Conservation (phyloP, 1,139 yeast species). For the Ogataea hybrid region DNA sequence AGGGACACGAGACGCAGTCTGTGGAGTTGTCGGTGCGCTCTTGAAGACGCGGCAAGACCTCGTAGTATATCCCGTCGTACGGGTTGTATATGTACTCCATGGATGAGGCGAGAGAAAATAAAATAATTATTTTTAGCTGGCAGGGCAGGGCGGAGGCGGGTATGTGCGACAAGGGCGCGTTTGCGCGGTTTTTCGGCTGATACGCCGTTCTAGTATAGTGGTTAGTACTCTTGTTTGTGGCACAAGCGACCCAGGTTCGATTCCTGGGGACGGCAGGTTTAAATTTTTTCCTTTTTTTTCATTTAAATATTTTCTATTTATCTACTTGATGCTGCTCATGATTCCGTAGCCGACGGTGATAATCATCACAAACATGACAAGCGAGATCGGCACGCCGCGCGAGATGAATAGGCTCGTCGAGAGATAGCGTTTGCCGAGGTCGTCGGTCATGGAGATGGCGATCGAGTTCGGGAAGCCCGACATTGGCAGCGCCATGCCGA, state of each 20-base stretch:
- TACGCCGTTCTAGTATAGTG: slow-evolving; percentile 26
- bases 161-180: background rate
- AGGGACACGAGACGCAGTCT: slow-evolving; percentile 50
- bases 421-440: slow-evolving; percentile 64
- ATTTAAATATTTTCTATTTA: background rate
- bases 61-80: slow-evolving; percentile 10
- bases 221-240: slow-evolving; percentile 28
- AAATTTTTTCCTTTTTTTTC: slow-evolving; percentile 6
- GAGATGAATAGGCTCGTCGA: slow-evolving; percentile 65
- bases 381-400: slow-evolving; percentile 67
- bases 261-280: slow-evolving; percentile 25
- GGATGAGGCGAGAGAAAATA: slow-evolving; percentile 1
- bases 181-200: background rate
- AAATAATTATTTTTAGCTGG: background rate
- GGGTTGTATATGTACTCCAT: slow-evolving; percentile 3
- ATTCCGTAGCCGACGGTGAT: slow-evolving; percentile 68
- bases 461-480: slow-evolving; percentile 79
- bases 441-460: slow-evolving; percentile 76
- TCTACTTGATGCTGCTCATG: slow-evolving; percentile 44
- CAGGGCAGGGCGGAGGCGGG: background rate
- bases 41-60: slow-evolving; percentile 1
- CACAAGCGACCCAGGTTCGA: slow-evolving; percentile 27
- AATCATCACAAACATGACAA: slow-evolving; percentile 53
- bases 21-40: slow-evolving; percentile 6
- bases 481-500: slow-evolving; percentile 78